phyloP scores from a whole-genome alignment of 805 yeast genomes.

The Hanseniaspora meyeri region DNA sequence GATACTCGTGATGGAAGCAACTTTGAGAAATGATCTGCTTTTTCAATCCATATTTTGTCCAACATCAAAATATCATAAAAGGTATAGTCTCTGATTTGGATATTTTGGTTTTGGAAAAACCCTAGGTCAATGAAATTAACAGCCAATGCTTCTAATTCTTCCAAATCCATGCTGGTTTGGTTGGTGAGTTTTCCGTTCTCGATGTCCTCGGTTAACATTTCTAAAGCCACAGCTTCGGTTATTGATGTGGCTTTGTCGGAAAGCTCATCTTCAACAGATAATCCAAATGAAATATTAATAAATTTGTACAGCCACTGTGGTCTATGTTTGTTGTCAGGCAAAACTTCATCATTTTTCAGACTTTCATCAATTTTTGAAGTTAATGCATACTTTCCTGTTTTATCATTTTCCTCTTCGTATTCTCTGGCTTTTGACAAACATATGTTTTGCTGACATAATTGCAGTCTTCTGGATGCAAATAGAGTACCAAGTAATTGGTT shows the following conservation, averaged over 20 bases:
- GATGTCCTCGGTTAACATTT: not conserved
- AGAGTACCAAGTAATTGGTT: not conserved
- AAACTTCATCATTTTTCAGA: not conserved
- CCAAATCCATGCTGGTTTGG: not conserved
- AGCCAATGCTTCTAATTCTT: not conserved
- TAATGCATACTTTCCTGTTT: not conserved
- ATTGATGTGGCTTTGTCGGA: constrained; percentile 5
- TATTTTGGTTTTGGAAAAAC: not conserved
- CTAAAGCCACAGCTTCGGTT: not conserved
- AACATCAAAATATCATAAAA: constrained; percentile 1
- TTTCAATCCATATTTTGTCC: constrained; percentile 1
- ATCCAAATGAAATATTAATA: not conserved
- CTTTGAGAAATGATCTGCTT: not conserved
- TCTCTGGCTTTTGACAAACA: not conserved
- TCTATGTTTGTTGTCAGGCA: not conserved
- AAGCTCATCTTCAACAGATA: not conserved
- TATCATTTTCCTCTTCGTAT: not conserved
- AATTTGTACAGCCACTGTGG: not conserved
- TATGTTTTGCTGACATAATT: not conserved
- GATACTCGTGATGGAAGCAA: not conserved
- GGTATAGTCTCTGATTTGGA: not conserved
- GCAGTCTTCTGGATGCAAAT: not conserved
- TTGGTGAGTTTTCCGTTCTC: not conserved
- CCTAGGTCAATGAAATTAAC: not conserved
- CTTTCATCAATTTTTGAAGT: not conserved